Conservation (phyloP, 1,284 basidiomycete genomes). For the Tylopilus sp. region DNA sequence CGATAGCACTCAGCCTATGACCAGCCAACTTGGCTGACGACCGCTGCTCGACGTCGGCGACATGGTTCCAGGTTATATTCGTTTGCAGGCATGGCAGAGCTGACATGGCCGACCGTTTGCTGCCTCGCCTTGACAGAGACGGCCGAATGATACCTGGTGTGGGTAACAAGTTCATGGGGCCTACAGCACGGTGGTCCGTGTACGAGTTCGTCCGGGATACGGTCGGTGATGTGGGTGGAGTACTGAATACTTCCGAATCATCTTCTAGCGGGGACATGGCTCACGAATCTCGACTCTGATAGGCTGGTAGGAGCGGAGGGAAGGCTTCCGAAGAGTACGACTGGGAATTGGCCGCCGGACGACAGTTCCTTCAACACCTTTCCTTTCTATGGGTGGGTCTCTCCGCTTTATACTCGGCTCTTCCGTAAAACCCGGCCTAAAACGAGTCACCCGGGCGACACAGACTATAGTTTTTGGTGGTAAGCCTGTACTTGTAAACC, state of each 20-base stretch:
- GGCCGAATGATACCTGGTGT: constrained; percentile 33
- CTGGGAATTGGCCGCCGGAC: constrained; percentile 1
- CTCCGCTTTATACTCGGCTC: constrained; percentile 26
- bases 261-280: constrained; percentile 23
- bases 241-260: constrained; percentile 51
- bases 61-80: constrained; percentile 44
- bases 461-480: constrained; percentile 11
- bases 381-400: constrained; percentile 2
- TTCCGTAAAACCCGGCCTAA: constrained; percentile 13
- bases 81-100: constrained; percentile 43
- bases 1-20: constrained; percentile 17
- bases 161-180: constrained; percentile 29
- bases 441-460: constrained; percentile 29
- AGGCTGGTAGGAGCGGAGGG: constrained; percentile 12
- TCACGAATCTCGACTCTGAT: constrained; percentile 9
- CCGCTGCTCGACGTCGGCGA: constrained; percentile 41
- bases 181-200: constrained; percentile 29
- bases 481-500: constrained; percentile 20
- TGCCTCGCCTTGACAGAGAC: constrained; percentile 47
- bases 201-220: constrained; percentile 25
- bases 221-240: constrained; percentile 56
- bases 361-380: constrained; percentile 7
- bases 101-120: constrained; percentile 35
- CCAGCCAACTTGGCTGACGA: constrained; percentile 23
- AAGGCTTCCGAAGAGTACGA: constrained; percentile 6